phyloP scores from a whole-genome alignment of 768 basidiomycete genomes.

The Cantharellus anzutake region DNA sequence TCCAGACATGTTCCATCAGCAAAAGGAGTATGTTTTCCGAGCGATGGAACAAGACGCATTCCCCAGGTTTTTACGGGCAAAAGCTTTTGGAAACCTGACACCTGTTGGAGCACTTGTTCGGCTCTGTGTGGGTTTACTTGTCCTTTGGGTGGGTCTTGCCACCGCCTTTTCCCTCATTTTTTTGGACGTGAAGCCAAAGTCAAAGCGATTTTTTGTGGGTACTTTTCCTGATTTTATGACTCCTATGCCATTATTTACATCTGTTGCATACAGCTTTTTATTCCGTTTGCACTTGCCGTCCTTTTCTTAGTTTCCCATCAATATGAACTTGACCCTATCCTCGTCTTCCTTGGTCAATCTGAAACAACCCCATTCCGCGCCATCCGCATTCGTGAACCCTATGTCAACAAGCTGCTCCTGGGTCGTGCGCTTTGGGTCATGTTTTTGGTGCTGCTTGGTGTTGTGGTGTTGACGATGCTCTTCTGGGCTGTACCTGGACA shows the following conservation, averaged over 20 bases:
- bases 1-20: conserved; percentile 91
- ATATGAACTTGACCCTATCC: conserved; percentile 91
- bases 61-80: conserved; percentile 83
- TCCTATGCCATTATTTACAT: not conserved
- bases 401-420: conserved; percentile 76
- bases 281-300: conserved; percentile 78
- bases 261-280: conserved; percentile 47
- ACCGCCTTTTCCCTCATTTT: conserved; percentile 84
- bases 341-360: conserved; percentile 83
- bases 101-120: conserved; percentile 77
- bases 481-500: conserved; percentile 97
- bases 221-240: not conserved
- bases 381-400: conserved; percentile 78
- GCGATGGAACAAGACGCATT: conserved; percentile 93
- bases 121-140: conserved; percentile 64
- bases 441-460: conserved; percentile 54
- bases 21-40: conserved; percentile 94
- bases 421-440: conserved; percentile 87
- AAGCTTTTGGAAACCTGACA: conserved; percentile 96
- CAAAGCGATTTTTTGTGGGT: conserved; percentile 88
- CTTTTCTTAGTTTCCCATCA: conserved; percentile 89
- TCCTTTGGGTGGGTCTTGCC: conserved; percentile 90
- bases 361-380: conserved; percentile 96
- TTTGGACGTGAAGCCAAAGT: conserved; percentile 81
- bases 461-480: conserved; percentile 66